A percentile compares a stretch with the other conserved stretches of the same genome.
Evolutionary conservation across 257 asterid species (phyloP).

Genomic region (Gentiana dahurica): DNA sequence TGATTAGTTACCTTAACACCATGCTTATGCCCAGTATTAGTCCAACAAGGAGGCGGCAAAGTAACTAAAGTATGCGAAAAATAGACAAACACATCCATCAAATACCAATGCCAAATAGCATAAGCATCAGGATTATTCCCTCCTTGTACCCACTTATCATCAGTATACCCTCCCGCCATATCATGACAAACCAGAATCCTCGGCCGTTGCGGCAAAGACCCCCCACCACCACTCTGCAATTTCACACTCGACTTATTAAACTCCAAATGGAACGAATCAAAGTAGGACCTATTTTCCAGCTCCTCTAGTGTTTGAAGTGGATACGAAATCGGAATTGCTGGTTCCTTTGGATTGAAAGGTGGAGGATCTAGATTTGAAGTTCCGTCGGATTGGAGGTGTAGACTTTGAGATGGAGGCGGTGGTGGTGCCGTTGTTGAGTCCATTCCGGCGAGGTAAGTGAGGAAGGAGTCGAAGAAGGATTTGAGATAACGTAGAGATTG

Average conservation of each 20-base stretch:
- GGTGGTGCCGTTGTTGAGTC: background rate
- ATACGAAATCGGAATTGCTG: constrained; percentile 65
- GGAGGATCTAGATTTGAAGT: constrained; percentile 19
- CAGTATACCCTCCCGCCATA: constrained; percentile 79
- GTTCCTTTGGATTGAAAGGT: constrained; percentile 54
- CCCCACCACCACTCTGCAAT: constrained; percentile 20
- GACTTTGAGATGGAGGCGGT: background rate
- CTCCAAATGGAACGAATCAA: constrained; percentile 71
- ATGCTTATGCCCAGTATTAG: constrained; percentile 72
- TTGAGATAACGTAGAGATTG: constrained; percentile 30
- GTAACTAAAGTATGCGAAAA: constrained; percentile 84
- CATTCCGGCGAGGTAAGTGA: constrained; percentile 19
- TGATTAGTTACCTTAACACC: constrained; percentile 66
- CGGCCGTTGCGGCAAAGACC: constrained; percentile 40
- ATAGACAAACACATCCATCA: constrained; percentile 86
- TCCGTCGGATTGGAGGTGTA: background rate
- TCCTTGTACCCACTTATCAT: constrained; percentile 78
- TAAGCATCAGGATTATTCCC: constrained; percentile 64
- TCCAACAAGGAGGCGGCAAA: constrained; percentile 95
- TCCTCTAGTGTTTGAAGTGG: constrained; percentile 78
- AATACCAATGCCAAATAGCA: constrained; percentile 92
- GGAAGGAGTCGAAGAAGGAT: constrained; percentile 24
- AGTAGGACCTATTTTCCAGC: constrained; percentile 61
- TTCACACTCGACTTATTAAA: constrained; percentile 47
- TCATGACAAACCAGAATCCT: constrained; percentile 88